phyloP scores from a whole-genome alignment of 2,329 filamentous ascomycete species.

The Sporothrix schenckii region DNA sequence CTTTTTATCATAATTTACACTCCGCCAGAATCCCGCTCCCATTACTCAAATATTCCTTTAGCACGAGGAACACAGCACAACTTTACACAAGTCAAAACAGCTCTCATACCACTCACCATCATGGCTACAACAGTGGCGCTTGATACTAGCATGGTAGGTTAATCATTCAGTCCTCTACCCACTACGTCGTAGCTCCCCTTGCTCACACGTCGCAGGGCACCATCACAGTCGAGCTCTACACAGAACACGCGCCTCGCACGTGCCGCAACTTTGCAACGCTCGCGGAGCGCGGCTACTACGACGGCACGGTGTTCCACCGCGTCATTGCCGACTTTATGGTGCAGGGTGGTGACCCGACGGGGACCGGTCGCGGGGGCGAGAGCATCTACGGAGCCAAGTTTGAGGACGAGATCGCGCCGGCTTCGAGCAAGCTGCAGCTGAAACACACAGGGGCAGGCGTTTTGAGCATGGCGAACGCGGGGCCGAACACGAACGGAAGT shows the following conservation, averaged over 20 bases:
- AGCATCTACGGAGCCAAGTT: conserved; percentile 95
- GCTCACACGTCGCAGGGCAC: conserved; percentile 61
- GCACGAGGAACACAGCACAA: background rate
- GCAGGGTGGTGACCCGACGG: conserved; percentile 91
- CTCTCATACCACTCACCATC: conserved; percentile 33
- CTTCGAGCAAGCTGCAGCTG: conserved; percentile 46
- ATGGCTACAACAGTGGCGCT: conserved; percentile 81
- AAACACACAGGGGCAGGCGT: conserved; percentile 93
- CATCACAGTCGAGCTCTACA: conserved; percentile 89
- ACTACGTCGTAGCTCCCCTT: background rate
- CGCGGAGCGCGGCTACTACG: conserved; percentile 82
- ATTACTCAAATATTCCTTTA: too few species aligned
- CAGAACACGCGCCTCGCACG: conserved; percentile 81
- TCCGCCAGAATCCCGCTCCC: background rate
- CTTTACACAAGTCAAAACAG: background rate
- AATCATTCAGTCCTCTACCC: background rate
- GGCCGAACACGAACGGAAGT: conserved; percentile 88
- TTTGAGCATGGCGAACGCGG: conserved; percentile 95
- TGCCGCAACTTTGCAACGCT: conserved; percentile 88
- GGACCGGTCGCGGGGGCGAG: conserved; percentile 83
- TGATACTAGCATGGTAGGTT: conserved; percentile 78
- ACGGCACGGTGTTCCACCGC: conserved; percentile 84
- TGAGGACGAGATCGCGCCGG: conserved; percentile 76
- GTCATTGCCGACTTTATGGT: conserved; percentile 97
- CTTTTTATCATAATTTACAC: too few species aligned